phyloP scores from a whole-genome alignment of 2,329 filamentous ascomycete genomes.

The Monosporascus ibericus region DNA sequence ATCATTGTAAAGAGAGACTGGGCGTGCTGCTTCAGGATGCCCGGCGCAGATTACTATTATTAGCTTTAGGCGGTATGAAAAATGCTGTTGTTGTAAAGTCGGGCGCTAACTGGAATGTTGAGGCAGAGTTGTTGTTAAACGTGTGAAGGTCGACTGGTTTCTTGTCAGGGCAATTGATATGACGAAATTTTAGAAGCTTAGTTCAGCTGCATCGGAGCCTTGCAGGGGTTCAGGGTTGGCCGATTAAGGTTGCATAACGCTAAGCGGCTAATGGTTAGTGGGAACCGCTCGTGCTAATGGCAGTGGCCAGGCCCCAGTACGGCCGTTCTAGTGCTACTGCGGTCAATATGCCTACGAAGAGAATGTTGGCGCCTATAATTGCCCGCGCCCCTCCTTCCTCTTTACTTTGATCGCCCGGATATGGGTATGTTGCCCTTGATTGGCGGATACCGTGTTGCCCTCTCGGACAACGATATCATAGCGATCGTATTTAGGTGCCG shows the following conservation, averaged over 20 bases:
- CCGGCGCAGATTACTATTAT: neutral
- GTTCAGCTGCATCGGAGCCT: neutral
- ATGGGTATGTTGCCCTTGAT: too few relatives aligned
- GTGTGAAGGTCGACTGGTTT: neutral
- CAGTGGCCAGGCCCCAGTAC: neutral
- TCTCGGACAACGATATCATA: too few relatives aligned
- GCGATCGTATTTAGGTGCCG: too few relatives aligned
- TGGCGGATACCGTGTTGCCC: too few relatives aligned
- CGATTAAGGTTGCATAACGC: neutral
- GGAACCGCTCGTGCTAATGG: neutral
- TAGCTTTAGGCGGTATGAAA: neutral
- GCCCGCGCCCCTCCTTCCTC: too few relatives aligned
- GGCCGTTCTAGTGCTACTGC: neutral
- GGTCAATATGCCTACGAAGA: too few relatives aligned
- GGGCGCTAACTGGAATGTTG: neutral
- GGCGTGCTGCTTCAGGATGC: neutral
- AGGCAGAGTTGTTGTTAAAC: neutral
- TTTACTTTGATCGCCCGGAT: too few relatives aligned
- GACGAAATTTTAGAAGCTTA: neutral
- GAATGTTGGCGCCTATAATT: too few relatives aligned
- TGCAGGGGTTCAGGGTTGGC: neutral
- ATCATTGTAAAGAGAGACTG: neutral
- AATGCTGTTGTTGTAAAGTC: neutral
- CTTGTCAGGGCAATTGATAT: neutral
- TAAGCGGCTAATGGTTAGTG: neutral